Evolutionary conservation across 495 filamentous ascomycete genomes (phyloP).

Genomic region (Polyplosphaeria fusca): DNA sequence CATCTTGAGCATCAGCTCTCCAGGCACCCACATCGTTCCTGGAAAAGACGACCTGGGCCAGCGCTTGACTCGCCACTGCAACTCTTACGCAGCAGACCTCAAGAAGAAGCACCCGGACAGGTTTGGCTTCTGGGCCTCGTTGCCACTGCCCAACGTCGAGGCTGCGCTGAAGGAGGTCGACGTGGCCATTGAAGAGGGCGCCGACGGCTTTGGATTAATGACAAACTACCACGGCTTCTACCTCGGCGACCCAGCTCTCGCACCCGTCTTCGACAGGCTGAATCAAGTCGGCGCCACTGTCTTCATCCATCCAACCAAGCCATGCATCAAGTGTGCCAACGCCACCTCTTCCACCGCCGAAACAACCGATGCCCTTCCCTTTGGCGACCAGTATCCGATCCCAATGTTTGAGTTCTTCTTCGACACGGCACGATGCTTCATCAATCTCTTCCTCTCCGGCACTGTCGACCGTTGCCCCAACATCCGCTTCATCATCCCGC

Average conservation of each 20-base stretch:
- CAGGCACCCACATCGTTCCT: constrained; percentile 47
- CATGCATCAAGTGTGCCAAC: constrained; percentile 25
- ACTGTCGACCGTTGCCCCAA: constrained; percentile 45
- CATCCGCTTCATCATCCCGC: constrained; percentile 50
- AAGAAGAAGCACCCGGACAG: constrained; percentile 40
- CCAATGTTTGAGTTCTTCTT: constrained; percentile 59
- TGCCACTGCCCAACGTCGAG: constrained; percentile 50
- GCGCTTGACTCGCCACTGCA: constrained; percentile 38
- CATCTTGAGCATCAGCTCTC: constrained; percentile 52
- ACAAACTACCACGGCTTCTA: constrained; percentile 52
- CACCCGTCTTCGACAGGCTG: constrained; percentile 43
- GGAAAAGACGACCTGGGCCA: constrained; percentile 38
- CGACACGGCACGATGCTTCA: constrained; percentile 50
- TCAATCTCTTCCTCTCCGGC: constrained; percentile 51
- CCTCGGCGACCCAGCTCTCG: constrained; percentile 47
- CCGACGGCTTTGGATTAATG: constrained; percentile 51
- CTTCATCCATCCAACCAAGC: constrained; percentile 55
- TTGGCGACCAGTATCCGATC: constrained; percentile 42
- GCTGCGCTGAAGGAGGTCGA: constrained; percentile 48
- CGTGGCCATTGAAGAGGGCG: constrained; percentile 40
- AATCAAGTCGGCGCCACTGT: constrained; percentile 38
- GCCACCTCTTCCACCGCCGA: background rate
- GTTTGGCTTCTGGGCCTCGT: constrained; percentile 52
- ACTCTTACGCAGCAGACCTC: constrained; percentile 46
- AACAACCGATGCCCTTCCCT: constrained; percentile 16